Percentiles rank a stretch among this genome's conserved stretches.
These are phyloP conservation scores for Penicillium diatomitis DNA, from an alignment of 495 filamentous ascomycete genomes.

Conservation along the genomic window DNA sequence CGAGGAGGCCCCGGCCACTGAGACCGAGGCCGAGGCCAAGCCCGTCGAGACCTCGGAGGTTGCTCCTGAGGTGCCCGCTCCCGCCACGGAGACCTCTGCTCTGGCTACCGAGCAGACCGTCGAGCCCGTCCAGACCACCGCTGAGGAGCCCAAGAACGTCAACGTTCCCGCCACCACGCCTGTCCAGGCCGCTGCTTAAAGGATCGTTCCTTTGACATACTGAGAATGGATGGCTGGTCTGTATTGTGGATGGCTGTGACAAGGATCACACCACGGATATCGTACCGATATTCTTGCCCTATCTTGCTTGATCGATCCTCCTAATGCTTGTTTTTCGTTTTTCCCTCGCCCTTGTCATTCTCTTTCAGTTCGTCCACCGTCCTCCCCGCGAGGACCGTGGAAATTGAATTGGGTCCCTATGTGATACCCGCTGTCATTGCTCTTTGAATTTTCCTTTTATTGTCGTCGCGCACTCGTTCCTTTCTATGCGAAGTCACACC, in stretches of 20 bases:
- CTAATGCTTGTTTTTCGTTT: constrained; percentile 13
- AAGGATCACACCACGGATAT: too few relatives aligned
- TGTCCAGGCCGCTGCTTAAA: constrained; percentile 45
- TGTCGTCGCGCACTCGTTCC: neutral
- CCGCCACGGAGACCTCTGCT: constrained; percentile 21
- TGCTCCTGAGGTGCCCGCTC: constrained; percentile 22
- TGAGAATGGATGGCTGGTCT: too few relatives aligned
- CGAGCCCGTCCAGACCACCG: constrained; percentile 21
- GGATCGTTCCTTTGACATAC: neutral
- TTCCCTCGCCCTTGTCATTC: constrained; percentile 20
- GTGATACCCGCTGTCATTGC: constrained; percentile 32
- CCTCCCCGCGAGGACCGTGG: neutral
- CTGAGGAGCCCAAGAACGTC: constrained; percentile 24
- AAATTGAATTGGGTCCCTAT: constrained; percentile 15
- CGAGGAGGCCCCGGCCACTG: constrained; percentile 24
- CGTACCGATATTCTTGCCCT: too few relatives aligned
- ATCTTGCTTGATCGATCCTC: neutral
- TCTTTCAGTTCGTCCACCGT: neutral
- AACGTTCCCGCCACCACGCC: constrained; percentile 30
- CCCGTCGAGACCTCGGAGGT: constrained; percentile 12
- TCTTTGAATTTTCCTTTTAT: constrained; percentile 10
- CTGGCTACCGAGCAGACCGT: constrained; percentile 18
- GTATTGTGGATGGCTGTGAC: too few relatives aligned
- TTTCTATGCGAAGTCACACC: too few relatives aligned
- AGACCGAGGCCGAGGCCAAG: constrained; percentile 27